Evolutionary conservation across 495 filamentous ascomycete genomes (phyloP), one percentile per base, ranked within the genome.

Genomic region (Penicillium paradoxum): DNA sequence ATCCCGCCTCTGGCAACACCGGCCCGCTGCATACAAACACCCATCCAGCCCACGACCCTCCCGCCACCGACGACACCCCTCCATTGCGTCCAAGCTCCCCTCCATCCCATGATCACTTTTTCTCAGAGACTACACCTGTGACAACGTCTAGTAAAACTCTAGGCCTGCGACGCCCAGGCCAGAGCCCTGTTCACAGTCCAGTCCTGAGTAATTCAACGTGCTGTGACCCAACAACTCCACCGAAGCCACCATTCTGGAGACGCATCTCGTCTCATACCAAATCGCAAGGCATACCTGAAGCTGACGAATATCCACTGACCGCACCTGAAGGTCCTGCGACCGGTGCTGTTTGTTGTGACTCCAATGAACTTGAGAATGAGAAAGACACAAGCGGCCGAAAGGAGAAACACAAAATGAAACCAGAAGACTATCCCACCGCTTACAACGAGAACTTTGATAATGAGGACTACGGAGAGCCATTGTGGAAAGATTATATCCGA

Each of bases 401-500:
- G 43, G 57, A 79, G 72, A 51, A 68, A 56, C 60, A 67, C 47
- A 21, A 69, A 63, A 6, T 46, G 3, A 51, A 76, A 58, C 60
- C 76, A 29, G 71, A 77, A 13, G 78, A 87, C 34, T 96, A 96
- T 66, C 85, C 87, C 0, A 53, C 77, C 8, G 86, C 90, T 9
- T 88, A 81, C 61, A 83, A 88, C 46, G 75, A 82, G 47, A 77
- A 87, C 18, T 83, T 79, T 15, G 74, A 90, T 33, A 75, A 86
- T 37, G 81, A 87, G 48, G 72, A 80, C 27, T 66, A 66, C 33
- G 83, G 82, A 22, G 83, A 89, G 42, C 87, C 86, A 36, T 10
- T 78, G 4, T 98, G 93, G 93, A 83, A 86, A 66, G 85, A 84
- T 48, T 96, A 90, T 65, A 71, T 98, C 27, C 82, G 79, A 56